Conservation (phyloP, 2,329 filamentous ascomycete species). For the Fusarium irregulare region DNA sequence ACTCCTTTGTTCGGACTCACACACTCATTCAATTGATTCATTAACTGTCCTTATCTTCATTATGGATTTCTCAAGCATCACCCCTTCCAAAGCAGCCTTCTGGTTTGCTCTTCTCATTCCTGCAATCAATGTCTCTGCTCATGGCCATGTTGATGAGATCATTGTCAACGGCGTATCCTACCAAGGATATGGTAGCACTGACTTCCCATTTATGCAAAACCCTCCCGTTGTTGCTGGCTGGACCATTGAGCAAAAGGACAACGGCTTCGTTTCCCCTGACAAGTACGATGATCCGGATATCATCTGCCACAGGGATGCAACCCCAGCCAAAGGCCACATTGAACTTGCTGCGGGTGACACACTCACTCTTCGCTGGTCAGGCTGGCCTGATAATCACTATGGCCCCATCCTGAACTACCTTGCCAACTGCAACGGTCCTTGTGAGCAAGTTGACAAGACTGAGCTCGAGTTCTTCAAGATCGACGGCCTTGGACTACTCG, state of each 20-base stretch:
- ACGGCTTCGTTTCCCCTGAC: conserved; percentile 61
- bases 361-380: conserved; percentile 61
- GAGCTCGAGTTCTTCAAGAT: conserved; percentile 61
- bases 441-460: conserved; percentile 55
- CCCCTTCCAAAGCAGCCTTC: conserved; percentile 5
- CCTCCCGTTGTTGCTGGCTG: conserved; percentile 55
- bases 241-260: conserved; percentile 56
- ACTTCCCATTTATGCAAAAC: conserved; percentile 51
- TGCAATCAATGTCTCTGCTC: conserved; percentile 44
- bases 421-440: conserved; percentile 57
- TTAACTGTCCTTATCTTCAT: conserved; percentile 7
- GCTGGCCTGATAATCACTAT: conserved; percentile 62
- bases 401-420: conserved; percentile 61
- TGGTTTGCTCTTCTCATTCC: conserved; percentile 28
- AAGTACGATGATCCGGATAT: conserved; percentile 57
- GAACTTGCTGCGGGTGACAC: conserved; percentile 58
- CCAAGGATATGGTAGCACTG: conserved; percentile 54
- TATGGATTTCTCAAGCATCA: conserved; percentile 21
- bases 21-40: conserved; percentile 21
- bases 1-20: conserved; percentile 9
- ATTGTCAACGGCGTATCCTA: conserved; percentile 58
- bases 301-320: conserved; percentile 60
- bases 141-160: conserved; percentile 57
- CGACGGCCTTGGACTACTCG: conserved; percentile 54
- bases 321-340: conserved; percentile 54